Evolutionary conservation across 129 eudicot genomes (phyloP), one percentile per base, ranked within the genome.

Genomic region (Flaveria ramosissima): DNA sequence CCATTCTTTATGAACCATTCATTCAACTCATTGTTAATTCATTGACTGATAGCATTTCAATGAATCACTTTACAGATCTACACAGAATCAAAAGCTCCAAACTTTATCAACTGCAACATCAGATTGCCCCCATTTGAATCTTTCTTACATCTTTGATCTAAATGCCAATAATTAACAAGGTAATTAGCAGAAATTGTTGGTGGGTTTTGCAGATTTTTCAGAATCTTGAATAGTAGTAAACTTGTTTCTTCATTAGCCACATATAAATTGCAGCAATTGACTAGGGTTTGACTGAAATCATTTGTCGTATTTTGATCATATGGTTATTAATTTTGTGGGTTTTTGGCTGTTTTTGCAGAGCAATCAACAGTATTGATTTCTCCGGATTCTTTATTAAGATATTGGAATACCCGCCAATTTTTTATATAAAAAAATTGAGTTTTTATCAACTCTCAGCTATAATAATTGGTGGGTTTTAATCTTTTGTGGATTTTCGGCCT

Each of bases 31-130:
- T 84, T 82, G 80, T 80, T 79, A 74, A 80, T 80, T 80, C 76
- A 41, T 85, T 83, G 89, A 85, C 89, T 75, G 74, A 72, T 11
- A 9, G 15, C 77, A 63, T 74, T 67, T 56, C 50, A 47, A 47
- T 64, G 79, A 55, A 50, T 14, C 86, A 86, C 86, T 82, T 80
- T 84, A 83, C 91, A 89, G 95, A 89, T 89, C 95, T 86, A 86
- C 85, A 82, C 86, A 82, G 75, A 51, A 88, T 78, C 41, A 36
- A 5, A 36, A 36, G 41, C 41, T 36, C 41, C 41, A 36, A 36
- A 36, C 41, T 36, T 36, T 36, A 63, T 7, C 45, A 42, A 48
- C 59, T 51, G 50, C 27, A 41, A 73, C 48, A 24, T 24, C 72
- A 66, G 63, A 53, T 72, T 66, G 61, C 51, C 62, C 52, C 62